phyloP scores from a whole-genome alignment of 768 basidiomycete species.

The Coprinellus micaceus region DNA sequence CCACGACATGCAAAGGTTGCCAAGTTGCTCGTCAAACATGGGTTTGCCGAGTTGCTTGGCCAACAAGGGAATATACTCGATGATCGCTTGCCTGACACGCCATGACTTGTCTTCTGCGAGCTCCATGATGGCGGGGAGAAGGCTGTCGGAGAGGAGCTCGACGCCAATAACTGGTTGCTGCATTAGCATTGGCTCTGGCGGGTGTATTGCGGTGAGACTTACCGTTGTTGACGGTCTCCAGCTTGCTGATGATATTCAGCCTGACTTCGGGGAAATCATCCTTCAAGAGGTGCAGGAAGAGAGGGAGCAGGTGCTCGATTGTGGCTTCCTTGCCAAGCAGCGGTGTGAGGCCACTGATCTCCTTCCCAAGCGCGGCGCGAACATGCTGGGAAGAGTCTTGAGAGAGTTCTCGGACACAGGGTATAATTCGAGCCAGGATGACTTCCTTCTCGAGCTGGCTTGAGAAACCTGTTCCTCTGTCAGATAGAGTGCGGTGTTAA shows the following conservation, averaged over 20 bases:
- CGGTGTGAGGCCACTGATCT: constrained; percentile 95
- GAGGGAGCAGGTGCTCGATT: constrained; percentile 91
- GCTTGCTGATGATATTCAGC: constrained; percentile 96
- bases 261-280: constrained; percentile 99
- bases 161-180: constrained; percentile 85
- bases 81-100: constrained; percentile 99
- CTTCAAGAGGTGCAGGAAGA: constrained; percentile 94
- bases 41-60: constrained; percentile 95
- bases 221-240: constrained; percentile 94
- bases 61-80: constrained; percentile 98
- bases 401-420: constrained; percentile 91
- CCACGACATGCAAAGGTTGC: constrained; percentile 98
- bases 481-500: constrained; percentile 4
- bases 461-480: constrained; percentile 68
- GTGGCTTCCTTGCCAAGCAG: constrained; percentile 91
- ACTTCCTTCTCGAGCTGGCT: constrained; percentile 91
- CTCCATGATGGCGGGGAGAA: constrained; percentile 96
- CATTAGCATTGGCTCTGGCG: constrained; percentile 14
- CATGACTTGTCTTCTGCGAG: constrained; percentile 99
- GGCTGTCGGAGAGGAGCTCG: constrained; percentile 87
- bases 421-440: constrained; percentile 88
- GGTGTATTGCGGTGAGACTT: constrained; percentile 22
- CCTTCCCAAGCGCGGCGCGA: constrained; percentile 90
- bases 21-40: constrained; percentile 97
- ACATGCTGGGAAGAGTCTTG: constrained; percentile 96